Conservation (phyloP, 1,139 yeast species). For the Candida neerlandica region DNA sequence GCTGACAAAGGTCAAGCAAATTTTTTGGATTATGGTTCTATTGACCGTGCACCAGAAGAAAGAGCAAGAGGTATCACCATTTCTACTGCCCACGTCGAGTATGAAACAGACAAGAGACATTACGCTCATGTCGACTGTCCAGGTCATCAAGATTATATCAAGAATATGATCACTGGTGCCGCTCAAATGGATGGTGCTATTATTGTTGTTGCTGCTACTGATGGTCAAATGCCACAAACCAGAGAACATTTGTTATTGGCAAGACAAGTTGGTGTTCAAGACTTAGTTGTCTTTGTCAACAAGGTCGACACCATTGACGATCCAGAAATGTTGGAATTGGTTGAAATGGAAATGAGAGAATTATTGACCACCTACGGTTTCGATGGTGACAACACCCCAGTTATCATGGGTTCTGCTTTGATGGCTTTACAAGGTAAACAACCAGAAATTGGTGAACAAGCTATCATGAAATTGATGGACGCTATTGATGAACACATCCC, state of each 20-base stretch:
- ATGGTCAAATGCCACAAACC: slow-evolving; percentile 99
- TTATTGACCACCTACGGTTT: slow-evolving; percentile 86
- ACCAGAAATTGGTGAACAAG: slow-evolving; percentile 91
- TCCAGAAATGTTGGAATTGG: slow-evolving; percentile 98
- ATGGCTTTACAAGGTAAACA: slow-evolving; percentile 88
- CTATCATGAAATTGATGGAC: slow-evolving; percentile 80
- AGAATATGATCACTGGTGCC: slow-evolving; percentile 99
- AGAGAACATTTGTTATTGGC: slow-evolving; percentile 98
- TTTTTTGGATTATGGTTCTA: slow-evolving; percentile 89
- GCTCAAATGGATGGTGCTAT: slow-evolving; percentile 99
- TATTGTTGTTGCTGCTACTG: slow-evolving; percentile 98
- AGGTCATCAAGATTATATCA: slow-evolving; percentile 98
- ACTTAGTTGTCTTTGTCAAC: slow-evolving; percentile 96
- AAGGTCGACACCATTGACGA: slow-evolving; percentile 97
- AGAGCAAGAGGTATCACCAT: slow-evolving; percentile 99
- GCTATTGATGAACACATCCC: slow-evolving; percentile 96
- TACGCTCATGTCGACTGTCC: slow-evolving; percentile 79
- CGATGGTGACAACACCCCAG: slow-evolving; percentile 98
- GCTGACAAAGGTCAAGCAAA: slow-evolving; percentile 88
- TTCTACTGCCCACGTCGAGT: slow-evolving; percentile 96
- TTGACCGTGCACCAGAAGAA: slow-evolving; percentile 99
- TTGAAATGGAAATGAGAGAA: slow-evolving; percentile 99
- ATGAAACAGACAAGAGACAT: slow-evolving; percentile 90
- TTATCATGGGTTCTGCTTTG: slow-evolving; percentile 97
- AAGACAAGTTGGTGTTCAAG: slow-evolving; percentile 98